Base-by-base conservation (phyloP, 768 basidiomycete genomes). In the Mycena metata region DNA sequence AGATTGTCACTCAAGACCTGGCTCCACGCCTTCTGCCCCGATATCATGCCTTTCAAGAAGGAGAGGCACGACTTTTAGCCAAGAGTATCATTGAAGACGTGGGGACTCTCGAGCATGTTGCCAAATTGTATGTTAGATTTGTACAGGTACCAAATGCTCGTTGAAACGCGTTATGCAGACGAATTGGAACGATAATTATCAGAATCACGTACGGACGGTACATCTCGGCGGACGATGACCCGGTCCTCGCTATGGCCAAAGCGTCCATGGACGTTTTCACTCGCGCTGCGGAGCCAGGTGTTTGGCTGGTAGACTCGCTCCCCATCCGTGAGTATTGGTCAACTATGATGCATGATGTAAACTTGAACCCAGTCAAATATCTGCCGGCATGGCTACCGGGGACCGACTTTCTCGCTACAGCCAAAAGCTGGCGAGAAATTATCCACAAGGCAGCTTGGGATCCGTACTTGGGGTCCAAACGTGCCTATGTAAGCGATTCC, bases 1-100 rank as follows among this genome's bases (percentile, higher is more conserved):
- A 84, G 41, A 60, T 85, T 30, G 76, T 66, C 19, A 15, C 65
- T 0, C 65, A 66, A 10, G 65, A 66, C 2, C 46, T 66, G 7
- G 9, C 41, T 5, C 51, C 17, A 16, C 15, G 36, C 12, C 10
- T 33, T 9, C 16, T 66, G 15, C 10, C 9, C 41, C 49, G 35
- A 1, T 54, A 66, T 21, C 16, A 66, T 12, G 5, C 65, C 2
- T 7, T 66, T 2, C 56, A 58, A 35, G 64, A 66, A 23, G 12
- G 8, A 0, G 64, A 66, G 33, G 49, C 65, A 5, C 36, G 36
- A 7, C 12, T 61, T 26, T 35, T 61, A 12, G 60, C 35, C 13
- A 61, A 42, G 33, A 19, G 24, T 41, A 12, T 61, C 5, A 36
- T 50, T 17, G 21, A 61, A 39, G 35, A 51, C 24, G 35, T n/a